These are phyloP conservation scores for Aspergillus brunneoviolaceus DNA, from an alignment of 2,329 filamentous ascomycete species.

Conservation along the genomic window DNA sequence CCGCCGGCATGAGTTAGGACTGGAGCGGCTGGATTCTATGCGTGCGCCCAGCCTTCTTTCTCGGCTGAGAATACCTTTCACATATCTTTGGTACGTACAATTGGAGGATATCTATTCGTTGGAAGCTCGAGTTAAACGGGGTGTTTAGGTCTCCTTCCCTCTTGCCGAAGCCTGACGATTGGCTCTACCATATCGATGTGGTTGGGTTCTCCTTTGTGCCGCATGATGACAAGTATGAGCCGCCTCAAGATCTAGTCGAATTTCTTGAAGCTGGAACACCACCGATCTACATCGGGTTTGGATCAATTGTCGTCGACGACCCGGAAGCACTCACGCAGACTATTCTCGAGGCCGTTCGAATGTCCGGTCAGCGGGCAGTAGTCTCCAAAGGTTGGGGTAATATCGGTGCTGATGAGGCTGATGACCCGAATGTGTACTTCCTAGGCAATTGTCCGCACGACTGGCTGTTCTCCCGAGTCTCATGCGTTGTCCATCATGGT, in stretches of 20 bases:
- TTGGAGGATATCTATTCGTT: not conserved
- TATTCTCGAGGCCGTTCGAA: conserved; percentile 68
- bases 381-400: conserved; percentile 86
- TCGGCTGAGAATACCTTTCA: conserved; percentile 74
- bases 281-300: conserved; percentile 78
- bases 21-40: conserved; percentile 73
- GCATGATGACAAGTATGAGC: conserved; percentile 64
- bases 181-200: conserved; percentile 69
- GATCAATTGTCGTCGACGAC: conserved; percentile 75
- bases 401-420: conserved; percentile 66
- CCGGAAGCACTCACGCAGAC: conserved; percentile 67
- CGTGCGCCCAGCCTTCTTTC: conserved; percentile 78
- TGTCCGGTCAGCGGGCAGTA: conserved; percentile 68
- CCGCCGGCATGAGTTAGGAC: conserved; percentile 58
- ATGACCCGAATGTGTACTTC: conserved; percentile 71
- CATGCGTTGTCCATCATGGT: conserved; percentile 78
- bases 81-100: conserved; percentile 70
- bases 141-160: conserved; percentile 61
- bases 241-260: conserved; percentile 60
- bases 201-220: conserved; percentile 74
- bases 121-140: not conserved
- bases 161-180: conserved; percentile 73
- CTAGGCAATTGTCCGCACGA: conserved; percentile 82
- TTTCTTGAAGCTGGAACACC: conserved; percentile 68
- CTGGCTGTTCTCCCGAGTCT: conserved; percentile 79